These are phyloP conservation scores for Hanseniaspora pseudoguilliermondii DNA, from an alignment of 805 yeast species.

Conservation along the genomic window DNA sequence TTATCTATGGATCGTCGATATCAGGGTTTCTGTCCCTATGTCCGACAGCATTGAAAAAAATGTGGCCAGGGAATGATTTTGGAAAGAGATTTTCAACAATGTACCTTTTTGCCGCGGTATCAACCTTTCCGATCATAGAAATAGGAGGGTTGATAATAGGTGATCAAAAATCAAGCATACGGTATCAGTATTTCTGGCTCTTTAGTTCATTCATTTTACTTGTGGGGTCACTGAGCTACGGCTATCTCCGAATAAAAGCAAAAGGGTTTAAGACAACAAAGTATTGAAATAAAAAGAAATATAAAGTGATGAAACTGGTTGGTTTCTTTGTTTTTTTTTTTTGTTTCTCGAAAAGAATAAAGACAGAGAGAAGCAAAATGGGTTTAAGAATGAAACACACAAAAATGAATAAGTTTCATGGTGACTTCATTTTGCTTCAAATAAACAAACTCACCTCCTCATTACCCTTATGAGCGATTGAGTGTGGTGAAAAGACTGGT, in stretches of 20 bases:
- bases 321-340: no score
- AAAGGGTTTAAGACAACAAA: conserved; percentile 31
- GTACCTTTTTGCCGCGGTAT: conserved; percentile 44
- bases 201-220: conserved; percentile 29
- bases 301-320: no score
- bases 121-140: conserved; percentile 34
- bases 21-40: conserved; percentile 53
- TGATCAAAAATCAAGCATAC: conserved; percentile 21
- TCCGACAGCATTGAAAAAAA: conserved; percentile 57
- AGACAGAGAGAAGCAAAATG: no score
- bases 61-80: conserved; percentile 49
- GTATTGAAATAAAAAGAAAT: no score
- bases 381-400: no score
- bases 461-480: no score
- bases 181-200: conserved; percentile 29
- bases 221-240: conserved; percentile 30
- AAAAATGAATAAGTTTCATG: no score
- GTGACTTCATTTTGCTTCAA: no score
- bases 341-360: no score
- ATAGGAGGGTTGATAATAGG: conserved; percentile 37
- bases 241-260: conserved; percentile 30
- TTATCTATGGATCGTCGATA: conserved; percentile 43
- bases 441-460: no score
- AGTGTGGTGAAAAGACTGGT: no score
- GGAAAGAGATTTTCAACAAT: conserved; percentile 60